Percentiles rank a stretch among this genome's conserved stretches.
These are phyloP conservation scores for Mycena polygramma DNA, from an alignment of 768 basidiomycete species.

Conservation along the genomic window DNA sequence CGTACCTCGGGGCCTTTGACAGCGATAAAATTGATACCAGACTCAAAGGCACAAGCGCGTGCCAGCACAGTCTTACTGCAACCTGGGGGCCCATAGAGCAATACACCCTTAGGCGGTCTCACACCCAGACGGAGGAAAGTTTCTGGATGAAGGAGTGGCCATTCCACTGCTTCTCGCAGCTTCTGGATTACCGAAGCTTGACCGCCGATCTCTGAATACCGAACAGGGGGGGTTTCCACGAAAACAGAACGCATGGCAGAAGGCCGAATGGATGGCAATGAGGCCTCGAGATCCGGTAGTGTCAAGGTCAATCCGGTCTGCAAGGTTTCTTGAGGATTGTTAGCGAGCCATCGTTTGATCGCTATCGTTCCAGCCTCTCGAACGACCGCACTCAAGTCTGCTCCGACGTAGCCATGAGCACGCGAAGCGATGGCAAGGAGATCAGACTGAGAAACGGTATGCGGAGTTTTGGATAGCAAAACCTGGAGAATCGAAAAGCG, in stretches of 20 bases:
- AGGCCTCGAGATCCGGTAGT: slow-evolving; percentile 72
- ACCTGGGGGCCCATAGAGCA: slow-evolving; percentile 97
- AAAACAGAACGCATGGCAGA: slow-evolving; percentile 96
- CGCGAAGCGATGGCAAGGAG: slow-evolving; percentile 77
- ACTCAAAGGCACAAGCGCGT: slow-evolving; percentile 92
- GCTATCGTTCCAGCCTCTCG: slow-evolving; percentile 93
- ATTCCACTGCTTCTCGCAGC: slow-evolving; percentile 92
- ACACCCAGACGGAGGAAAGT: slow-evolving; percentile 91
- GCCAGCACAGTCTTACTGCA: slow-evolving; percentile 96
- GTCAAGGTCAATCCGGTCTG: slow-evolving; percentile 56
- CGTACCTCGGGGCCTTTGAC: slow-evolving; percentile 96
- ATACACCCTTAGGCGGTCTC: slow-evolving; percentile 87
- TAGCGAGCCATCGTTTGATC: slow-evolving; percentile 84
- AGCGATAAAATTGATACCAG: slow-evolving; percentile 95
- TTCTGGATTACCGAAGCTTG: slow-evolving; percentile 86
- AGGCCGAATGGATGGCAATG: slow-evolving; percentile 86
- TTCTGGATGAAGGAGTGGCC: slow-evolving; percentile 91
- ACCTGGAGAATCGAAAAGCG: slow-evolving; percentile 91
- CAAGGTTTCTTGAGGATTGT: slow-evolving; percentile 35
- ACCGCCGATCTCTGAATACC: slow-evolving; percentile 92
- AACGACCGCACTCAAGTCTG: slow-evolving; percentile 92
- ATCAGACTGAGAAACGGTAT: slow-evolving; percentile 71
- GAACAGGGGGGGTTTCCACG: slow-evolving; percentile 85
- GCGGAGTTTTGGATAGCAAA: slow-evolving; percentile 83
- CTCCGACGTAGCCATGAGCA: slow-evolving; percentile 97